These are phyloP conservation scores for Gillenia trifoliata DNA, from an alignment of 306 rosid species.

Conservation along the genomic window DNA sequence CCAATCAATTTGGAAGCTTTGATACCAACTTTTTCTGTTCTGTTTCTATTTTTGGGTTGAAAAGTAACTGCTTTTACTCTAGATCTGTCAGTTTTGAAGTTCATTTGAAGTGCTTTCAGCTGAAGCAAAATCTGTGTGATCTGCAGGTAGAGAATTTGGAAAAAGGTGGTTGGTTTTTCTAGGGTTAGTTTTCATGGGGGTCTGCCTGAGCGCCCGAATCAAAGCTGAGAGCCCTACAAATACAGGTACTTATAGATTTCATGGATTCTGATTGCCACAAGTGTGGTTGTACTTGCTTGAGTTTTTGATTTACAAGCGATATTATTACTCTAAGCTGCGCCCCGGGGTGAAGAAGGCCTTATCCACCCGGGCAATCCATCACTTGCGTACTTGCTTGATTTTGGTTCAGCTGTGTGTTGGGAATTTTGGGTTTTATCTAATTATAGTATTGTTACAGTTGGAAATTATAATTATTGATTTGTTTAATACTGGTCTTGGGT, in stretches of 20 bases:
- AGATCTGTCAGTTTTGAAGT: conserved; percentile 29
- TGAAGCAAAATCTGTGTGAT: conserved; percentile 20
- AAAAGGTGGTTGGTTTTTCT: conserved; percentile 20
- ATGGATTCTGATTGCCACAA: background rate
- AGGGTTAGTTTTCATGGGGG: conserved; percentile 34
- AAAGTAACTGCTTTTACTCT: conserved; percentile 7
- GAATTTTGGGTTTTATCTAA: background rate
- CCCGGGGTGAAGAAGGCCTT: too few relatives aligned
- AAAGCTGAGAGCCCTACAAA: conserved; percentile 44
- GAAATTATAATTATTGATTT: background rate
- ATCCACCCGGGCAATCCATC: background rate
- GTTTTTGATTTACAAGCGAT: background rate
- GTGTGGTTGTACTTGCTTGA: background rate
- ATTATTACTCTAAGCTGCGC: too few relatives aligned
- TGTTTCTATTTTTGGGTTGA: background rate
- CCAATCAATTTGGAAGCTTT: conserved; percentile 2
- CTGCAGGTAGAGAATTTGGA: conserved; percentile 23
- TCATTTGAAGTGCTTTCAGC: conserved; percentile 6
- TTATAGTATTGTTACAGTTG: background rate
- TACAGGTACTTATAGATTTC: conserved; percentile 27
- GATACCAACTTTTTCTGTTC: background rate
- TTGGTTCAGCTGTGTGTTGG: background rate
- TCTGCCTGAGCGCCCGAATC: conserved; percentile 46
- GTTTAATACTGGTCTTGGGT: background rate
- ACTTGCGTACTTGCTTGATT: background rate